These are phyloP conservation scores for Malus orientalis DNA, from an alignment of 306 rosid species.

Conservation along the genomic window DNA sequence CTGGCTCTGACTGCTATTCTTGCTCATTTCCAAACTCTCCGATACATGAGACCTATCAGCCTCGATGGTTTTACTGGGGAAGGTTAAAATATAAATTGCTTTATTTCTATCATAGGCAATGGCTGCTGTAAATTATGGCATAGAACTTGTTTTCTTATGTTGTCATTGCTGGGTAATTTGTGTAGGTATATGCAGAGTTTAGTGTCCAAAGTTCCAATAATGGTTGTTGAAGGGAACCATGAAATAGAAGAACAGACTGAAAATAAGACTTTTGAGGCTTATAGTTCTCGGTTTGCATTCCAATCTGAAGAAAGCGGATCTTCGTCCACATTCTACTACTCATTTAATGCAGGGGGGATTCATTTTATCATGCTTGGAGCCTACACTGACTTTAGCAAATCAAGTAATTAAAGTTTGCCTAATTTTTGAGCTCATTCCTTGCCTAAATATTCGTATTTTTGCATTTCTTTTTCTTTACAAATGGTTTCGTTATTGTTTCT, in stretches of 20 bases:
- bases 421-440: not conserved
- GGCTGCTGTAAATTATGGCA: no score
- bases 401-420: constrained; percentile 26
- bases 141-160: no score
- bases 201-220: constrained; percentile 59
- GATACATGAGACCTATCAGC: no score
- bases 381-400: constrained; percentile 42
- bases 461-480: not conserved
- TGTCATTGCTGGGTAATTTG: no score
- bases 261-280: constrained; percentile 51
- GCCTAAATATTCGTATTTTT: not conserved
- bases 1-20: no score
- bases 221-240: constrained; percentile 92
- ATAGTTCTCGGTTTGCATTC: constrained; percentile 82
- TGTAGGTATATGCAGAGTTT: constrained; percentile 27
- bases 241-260: constrained; percentile 61
- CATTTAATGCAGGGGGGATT: constrained; percentile 79
- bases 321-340: constrained; percentile 63
- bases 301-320: constrained; percentile 85
- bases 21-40: no score
- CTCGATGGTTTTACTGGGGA: no score
- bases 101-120: no score
- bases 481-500: not conserved
- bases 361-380: constrained; percentile 93
- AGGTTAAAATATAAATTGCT: no score